Base-by-base conservation (phyloP, 805 yeast genomes). In the Candida golubevii region DNA sequence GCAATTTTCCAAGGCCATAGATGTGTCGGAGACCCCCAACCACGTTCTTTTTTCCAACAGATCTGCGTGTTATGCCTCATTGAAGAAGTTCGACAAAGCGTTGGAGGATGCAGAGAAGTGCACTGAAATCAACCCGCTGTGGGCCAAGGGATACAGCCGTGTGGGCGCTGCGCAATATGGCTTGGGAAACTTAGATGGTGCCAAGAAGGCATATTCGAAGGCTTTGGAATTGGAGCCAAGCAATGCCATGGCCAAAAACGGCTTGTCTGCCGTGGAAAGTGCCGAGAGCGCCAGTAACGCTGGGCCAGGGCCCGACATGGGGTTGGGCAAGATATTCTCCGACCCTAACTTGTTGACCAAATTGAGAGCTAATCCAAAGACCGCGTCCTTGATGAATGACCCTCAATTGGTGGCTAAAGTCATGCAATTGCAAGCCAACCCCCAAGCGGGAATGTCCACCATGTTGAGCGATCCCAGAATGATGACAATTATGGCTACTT, bases 121-220 rank as follows among this genome's bases (percentile, higher is more conserved):
- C 68, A 82, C 85, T 42, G 76, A 79, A 57, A 81, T 89, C 67
- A 88, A 86, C 52, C 83, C 89, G 12, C 53, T 83, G 2, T 93
- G 98, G 98, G 89, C 97, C 18, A 93, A 93, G 68, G 99, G 98
- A 38, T 87, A 85, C 73, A 85, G 82, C 59, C 83, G 99, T 67
- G 85, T 85, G 32, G 99, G 88, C 47, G 90, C 97, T 52, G 99
- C 99, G 29, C 80, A 83, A 39, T 83, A 75, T 58, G 99, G 99
- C n/a, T 71, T 85, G 48, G 88, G 88, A 13, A 78, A 86, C 48
- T 75, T 83, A 39, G 89, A 85, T 28, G 85, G 79, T 18, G 93
- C 98, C 37, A 78, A 78, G 54, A 64, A 65, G 26, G 73, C 85
- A 26, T 91, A 88, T 66, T 71, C 80, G 51, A 83, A 84, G 63